Percentiles rank a stretch among this genome's conserved stretches.
These are phyloP conservation scores for Saxispiralis lemnorum DNA, from an alignment of 495 filamentous ascomycete genomes.

Conservation along the genomic window DNA sequence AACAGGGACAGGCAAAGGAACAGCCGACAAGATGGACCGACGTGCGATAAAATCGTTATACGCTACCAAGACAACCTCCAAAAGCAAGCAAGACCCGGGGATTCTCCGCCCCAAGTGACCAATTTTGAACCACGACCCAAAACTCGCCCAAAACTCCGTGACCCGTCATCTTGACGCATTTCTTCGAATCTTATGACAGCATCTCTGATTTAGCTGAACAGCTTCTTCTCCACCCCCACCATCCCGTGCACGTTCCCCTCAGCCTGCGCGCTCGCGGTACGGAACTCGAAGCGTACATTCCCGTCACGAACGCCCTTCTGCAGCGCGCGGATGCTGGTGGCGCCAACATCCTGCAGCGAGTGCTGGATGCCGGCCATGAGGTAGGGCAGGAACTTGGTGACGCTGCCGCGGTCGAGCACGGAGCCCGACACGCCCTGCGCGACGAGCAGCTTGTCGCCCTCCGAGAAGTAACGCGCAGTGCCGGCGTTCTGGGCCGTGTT, in stretches of 20 bases:
- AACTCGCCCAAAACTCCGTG: too few species aligned
- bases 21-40: too few species aligned
- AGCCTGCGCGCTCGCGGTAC: constrained; percentile 81
- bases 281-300: constrained; percentile 75
- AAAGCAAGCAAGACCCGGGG: too few species aligned
- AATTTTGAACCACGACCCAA: too few species aligned
- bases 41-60: too few species aligned
- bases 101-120: too few species aligned
- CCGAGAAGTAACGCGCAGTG: constrained; percentile 95
- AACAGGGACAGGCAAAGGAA: too few species aligned
- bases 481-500: constrained; percentile 66
- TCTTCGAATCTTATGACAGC: neutral
- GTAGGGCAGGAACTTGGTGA: constrained; percentile 84
- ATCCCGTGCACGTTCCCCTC: constrained; percentile 92
- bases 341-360: constrained; percentile 8
- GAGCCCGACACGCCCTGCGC: constrained; percentile 83
- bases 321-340: constrained; percentile 49
- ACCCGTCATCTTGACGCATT: too few species aligned
- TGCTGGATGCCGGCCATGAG: constrained; percentile 83
- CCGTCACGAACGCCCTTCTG: constrained; percentile 61
- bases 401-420: constrained; percentile 53
- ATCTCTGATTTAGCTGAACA: constrained; percentile 36
- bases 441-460: constrained; percentile 83
- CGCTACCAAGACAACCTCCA: too few species aligned
- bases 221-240: constrained; percentile 98